Base-by-base conservation (phyloP, 1,139 yeast species). In the Trichomonascaceae sp. region DNA sequence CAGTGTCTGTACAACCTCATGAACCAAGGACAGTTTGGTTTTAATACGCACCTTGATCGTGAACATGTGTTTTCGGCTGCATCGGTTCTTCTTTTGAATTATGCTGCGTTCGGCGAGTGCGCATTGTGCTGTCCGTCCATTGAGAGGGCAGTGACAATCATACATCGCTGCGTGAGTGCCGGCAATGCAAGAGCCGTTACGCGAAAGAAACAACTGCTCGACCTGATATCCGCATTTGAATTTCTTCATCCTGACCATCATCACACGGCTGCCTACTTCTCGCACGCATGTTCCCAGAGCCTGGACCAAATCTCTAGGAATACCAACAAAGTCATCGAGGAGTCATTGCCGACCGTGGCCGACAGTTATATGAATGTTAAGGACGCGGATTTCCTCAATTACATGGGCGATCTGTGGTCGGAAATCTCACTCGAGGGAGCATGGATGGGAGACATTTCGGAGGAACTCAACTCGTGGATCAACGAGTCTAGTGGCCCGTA, bases 41-140 rank as follows among this genome's bases (percentile, higher is more conserved):
- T 79, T 28, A 81, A 79, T 59, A 93, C 93, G 1, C 81, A 85
- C 65, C 78, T 81, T 84, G 94, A 82, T 51, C 62, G 94, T 46
- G 94, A 82, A 50, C 81, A 81, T 52, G 59, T 80, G 20, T 81
- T 79, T 52, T 78, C 89, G 0, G 74, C 93, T 0, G 77, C 92
- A 1, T 79, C 85, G 4, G 81, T 93, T 0, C 59, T 81, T 35
- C 71, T 79, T 11, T 59, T 81, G 26, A 80, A 78, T 51, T 80
- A 76, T 51, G 78, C 85, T 1, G 79, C 93, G 0, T 81, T 81
- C 58, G 93, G 93, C 5, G 78, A 79, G 4, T 82, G 79, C 49
- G 82, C 76, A 25, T 81, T 81, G 13, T 79, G 92, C 0, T 65
- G 67, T 35, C 74, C 69, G 27, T 84, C 78, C 47, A 59, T 81